Base-by-base conservation (phyloP, 2,329 filamentous ascomycete genomes). In the Aspergillus viridinutans region DNA sequence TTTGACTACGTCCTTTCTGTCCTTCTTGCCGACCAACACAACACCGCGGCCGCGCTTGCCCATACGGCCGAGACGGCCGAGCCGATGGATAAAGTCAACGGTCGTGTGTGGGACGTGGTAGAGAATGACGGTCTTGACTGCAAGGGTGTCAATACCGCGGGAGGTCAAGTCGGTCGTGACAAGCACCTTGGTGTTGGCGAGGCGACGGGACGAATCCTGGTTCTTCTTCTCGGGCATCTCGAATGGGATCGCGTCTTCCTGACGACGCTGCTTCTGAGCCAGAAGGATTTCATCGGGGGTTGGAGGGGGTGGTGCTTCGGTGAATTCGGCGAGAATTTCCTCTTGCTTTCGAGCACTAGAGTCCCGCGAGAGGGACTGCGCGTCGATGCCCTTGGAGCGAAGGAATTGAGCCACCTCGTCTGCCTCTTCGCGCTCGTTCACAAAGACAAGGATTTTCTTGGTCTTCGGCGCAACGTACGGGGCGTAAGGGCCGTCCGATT, bases 91-190 rank as follows among this genome's bases (percentile, higher is more conserved):
- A 68, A 99, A 99, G 74, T 99, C 95, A 58, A 99, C 95, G 0
- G 92, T 96, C 0, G 90, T 96, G 71, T 97, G 93, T 4, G 94
- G 94, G n/a, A 99, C 93, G 71, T 99, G 92, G 73, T 96, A 97
- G 26, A 99, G 78, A 54, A 99, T 88, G 53, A 99, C 94, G 64
- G 96, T 90, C 56, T 90, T 84, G 20, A 97, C 93, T 20, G 90
- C 89, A 29, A 97, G 77, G 0, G 94, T 99, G 73, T 99, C 94
- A 66, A 99, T 96, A 61, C 94, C 94, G 64, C 94, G 81, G 5
- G 92, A 96, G 4, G 90, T 91, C 57, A 99, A 78, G 73, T 99
- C 94, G 0, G 94, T 99, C 12, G 92, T 94, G 3, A 99, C 93
- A 42, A 99, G 84, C 10, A 96, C 93, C 73, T 92, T 95, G 48